Conservation (phyloP, 257 asterid genomes). For the Voacanga thouarsii region DNA sequence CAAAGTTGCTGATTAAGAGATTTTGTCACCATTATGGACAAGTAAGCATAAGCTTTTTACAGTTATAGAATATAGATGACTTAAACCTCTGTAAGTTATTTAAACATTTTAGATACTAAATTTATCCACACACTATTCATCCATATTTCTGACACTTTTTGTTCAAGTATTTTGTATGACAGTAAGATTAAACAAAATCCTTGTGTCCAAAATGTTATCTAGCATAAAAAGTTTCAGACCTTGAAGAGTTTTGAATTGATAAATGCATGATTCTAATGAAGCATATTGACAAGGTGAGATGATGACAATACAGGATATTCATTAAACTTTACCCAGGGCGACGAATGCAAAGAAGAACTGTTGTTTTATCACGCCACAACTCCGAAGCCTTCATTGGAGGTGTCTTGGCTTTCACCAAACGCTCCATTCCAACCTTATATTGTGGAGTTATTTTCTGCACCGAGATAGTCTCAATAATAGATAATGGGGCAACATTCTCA, state of each 20-base stretch:
- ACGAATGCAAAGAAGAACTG: constrained; percentile 76
- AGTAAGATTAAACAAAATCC: background rate
- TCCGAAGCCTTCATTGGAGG: constrained; percentile 76
- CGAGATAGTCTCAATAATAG: constrained; percentile 53
- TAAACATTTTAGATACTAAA: background rate
- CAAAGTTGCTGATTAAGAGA: background rate
- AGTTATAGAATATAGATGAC: background rate
- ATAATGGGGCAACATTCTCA: constrained; percentile 65
- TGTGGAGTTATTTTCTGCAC: constrained; percentile 72
- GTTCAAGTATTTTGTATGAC: background rate
- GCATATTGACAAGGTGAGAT: background rate
- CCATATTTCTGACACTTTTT: background rate
- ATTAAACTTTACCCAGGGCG: constrained; percentile 65
- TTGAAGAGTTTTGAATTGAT: background rate
- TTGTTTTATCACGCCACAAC: constrained; percentile 70
- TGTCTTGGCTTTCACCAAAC: constrained; percentile 55
- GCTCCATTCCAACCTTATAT: constrained; percentile 66
- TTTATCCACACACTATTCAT: background rate
- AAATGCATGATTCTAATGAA: background rate
- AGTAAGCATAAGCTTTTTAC: background rate
- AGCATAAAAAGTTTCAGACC: background rate
- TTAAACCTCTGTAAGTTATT: background rate
- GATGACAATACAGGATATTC: background rate
- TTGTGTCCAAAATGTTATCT: background rate
- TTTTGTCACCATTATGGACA: background rate